Evolutionary conservation across 1,139 yeast genomes (phyloP).

Genomic region (Eremothecium gossypii): DNA sequence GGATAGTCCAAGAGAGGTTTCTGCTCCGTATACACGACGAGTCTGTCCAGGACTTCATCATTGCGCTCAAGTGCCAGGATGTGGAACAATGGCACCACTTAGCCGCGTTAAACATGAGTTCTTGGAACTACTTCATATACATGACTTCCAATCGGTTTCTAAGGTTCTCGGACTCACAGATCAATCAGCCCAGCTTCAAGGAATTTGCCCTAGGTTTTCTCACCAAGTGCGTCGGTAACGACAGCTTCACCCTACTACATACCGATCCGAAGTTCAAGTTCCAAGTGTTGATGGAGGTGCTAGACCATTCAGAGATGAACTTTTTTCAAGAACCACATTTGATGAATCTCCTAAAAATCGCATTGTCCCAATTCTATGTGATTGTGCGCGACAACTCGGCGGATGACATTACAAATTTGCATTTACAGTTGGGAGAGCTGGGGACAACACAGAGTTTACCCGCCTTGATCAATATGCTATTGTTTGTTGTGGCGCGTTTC

Average conservation of each 20-base stretch:
- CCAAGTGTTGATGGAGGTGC: slow-evolving; percentile 30
- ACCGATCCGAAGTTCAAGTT: slow-evolving; percentile 12
- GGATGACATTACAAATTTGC: slow-evolving; percentile 12
- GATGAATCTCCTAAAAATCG: slow-evolving; percentile 12
- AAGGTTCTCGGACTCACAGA: slow-evolving; percentile 9
- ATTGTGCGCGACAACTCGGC: slow-evolving; percentile 1
- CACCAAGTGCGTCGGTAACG: slow-evolving; percentile 5
- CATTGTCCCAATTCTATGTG: slow-evolving; percentile 8
- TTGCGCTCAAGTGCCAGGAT: slow-evolving; percentile 8
- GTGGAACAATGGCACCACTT: slow-evolving; percentile 8
- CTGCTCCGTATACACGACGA: slow-evolving; percentile 10
- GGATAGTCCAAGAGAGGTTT: slow-evolving; percentile 6
- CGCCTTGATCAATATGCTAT: slow-evolving; percentile 25
- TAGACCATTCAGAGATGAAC: slow-evolving; percentile 33
- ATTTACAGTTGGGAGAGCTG: slow-evolving; percentile 14
- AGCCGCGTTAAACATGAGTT: slow-evolving; percentile 1
- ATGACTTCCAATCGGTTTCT: slow-evolving; percentile 12
- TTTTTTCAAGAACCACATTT: slow-evolving; percentile 25
- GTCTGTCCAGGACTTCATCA: slow-evolving; percentile 15
- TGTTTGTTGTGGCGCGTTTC: slow-evolving; percentile 18
- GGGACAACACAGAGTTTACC: slow-evolving; percentile 25
- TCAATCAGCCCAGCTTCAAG: slow-evolving; percentile 6
- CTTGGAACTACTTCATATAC: slow-evolving; percentile 9
- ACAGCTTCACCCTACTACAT: slow-evolving; percentile 8
- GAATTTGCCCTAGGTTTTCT: slow-evolving; percentile 6